phyloP scores from a whole-genome alignment of 192 early-diverging fungal genomes.

The Kickxella alabastrina region DNA sequence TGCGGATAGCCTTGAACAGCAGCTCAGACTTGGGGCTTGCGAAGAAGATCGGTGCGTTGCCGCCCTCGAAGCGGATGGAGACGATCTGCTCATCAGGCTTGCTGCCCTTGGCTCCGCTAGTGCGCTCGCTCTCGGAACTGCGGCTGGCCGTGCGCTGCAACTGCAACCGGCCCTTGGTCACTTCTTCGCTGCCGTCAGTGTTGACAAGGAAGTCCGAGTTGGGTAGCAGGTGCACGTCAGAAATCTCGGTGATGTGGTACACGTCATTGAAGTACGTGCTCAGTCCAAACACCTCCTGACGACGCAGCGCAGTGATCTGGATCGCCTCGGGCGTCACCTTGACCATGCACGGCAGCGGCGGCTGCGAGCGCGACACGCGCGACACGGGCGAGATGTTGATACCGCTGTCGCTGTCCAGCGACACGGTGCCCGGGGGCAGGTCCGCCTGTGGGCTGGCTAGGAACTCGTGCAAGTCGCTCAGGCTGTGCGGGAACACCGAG shows the following conservation, averaged over 20 bases:
- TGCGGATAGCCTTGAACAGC: slow-evolving; percentile 64
- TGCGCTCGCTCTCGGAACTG: slow-evolving; percentile 42
- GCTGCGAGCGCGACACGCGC: slow-evolving; percentile 62
- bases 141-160: slow-evolving; percentile 55
- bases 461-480: slow-evolving; percentile 70
- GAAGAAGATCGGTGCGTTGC: slow-evolving; percentile 61
- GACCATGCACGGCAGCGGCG: slow-evolving; percentile 70
- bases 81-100: slow-evolving; percentile 62
- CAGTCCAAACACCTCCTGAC: slow-evolving; percentile 74
- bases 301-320: slow-evolving; percentile 67
- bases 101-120: background rate
- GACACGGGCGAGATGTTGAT: slow-evolving; percentile 63
- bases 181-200: slow-evolving; percentile 8
- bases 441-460: slow-evolving; percentile 69
- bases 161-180: slow-evolving; percentile 12
- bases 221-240: slow-evolving; percentile 57
- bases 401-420: slow-evolving; percentile 69
- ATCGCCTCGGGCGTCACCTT: slow-evolving; percentile 80
- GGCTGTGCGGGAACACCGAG: slow-evolving; percentile 64
- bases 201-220: slow-evolving; percentile 27
- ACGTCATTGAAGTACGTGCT: slow-evolving; percentile 79
- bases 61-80: slow-evolving; percentile 70
- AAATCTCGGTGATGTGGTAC: slow-evolving; percentile 78
- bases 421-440: slow-evolving; percentile 71
- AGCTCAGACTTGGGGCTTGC: slow-evolving; percentile 70